These are phyloP conservation scores for Cornus suecica DNA, from an alignment of 148 eudicot genomes.

Conservation along the genomic window DNA sequence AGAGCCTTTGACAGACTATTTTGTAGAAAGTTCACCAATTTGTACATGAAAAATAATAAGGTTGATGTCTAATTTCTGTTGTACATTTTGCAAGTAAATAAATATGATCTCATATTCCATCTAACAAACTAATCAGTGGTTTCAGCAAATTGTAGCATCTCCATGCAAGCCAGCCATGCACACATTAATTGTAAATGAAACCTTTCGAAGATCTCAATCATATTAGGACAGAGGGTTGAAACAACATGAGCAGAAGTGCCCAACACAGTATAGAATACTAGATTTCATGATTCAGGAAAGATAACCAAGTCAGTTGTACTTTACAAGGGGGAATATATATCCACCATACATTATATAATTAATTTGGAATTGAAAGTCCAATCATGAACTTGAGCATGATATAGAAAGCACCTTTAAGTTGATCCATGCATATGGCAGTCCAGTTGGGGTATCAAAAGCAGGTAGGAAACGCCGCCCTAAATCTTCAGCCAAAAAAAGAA, in stretches of 20 bases:
- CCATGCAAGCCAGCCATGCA: not conserved
- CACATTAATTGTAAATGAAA: not conserved
- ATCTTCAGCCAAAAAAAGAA: constrained; percentile 81
- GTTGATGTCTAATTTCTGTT: not conserved
- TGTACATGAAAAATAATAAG: not conserved
- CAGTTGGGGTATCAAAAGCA: constrained; percentile 88
- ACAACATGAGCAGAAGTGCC: no score
- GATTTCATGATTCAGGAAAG: not conserved
- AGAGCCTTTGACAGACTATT: not conserved
- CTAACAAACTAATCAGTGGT: not conserved
- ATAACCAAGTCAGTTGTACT: not conserved
- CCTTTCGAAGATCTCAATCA: not conserved
- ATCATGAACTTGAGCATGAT: not conserved
- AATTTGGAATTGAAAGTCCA: not conserved
- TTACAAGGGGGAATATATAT: not conserved
- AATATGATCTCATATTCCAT: not conserved
- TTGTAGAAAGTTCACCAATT: not conserved
- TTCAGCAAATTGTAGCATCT: not conserved
- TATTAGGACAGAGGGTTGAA: not conserved
- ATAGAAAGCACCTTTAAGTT: constrained; percentile 72
- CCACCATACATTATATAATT: not conserved
- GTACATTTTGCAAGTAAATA: not conserved
- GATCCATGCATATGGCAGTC: constrained; percentile 98
- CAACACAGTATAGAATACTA: not conserved
- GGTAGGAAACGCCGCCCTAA: constrained; percentile 82